These are phyloP conservation scores for Glycine soja DNA, from an alignment of 306 rosid species.

Conservation along the genomic window DNA sequence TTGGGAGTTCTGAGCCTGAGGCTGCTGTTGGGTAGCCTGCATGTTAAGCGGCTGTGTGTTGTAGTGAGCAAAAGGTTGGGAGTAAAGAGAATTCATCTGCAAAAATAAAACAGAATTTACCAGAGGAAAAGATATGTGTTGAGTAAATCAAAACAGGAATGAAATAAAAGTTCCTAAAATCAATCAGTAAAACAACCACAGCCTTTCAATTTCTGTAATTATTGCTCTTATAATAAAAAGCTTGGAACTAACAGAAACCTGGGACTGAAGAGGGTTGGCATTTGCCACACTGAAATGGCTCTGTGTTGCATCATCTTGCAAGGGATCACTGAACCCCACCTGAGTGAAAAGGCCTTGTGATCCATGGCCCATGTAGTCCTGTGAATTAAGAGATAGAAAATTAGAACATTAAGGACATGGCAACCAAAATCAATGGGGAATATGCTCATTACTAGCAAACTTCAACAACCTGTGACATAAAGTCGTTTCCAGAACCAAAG, in stretches of 20 bases:
- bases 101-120: not conserved
- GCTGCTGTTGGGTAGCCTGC: slow-evolving; percentile 85
- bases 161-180: slow-evolving; percentile 25
- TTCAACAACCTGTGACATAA: slow-evolving; percentile 91
- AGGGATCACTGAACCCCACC: slow-evolving; percentile 89
- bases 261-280: slow-evolving; percentile 92
- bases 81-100: slow-evolving; percentile 95
- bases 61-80: slow-evolving; percentile 97
- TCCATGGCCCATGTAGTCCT: slow-evolving; percentile 97
- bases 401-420: slow-evolving; percentile 28
- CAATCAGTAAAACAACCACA: slow-evolving; percentile 8
- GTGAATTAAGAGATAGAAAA: slow-evolving; percentile 35
- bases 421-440: slow-evolving; percentile 2
- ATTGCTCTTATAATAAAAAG: not conserved
- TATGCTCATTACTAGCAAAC: not conserved
- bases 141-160: slow-evolving; percentile 18
- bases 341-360: slow-evolving; percentile 94
- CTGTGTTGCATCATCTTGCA: slow-evolving; percentile 89
- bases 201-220: not conserved
- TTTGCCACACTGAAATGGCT: slow-evolving; percentile 79
- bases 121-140: not conserved
- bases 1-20: slow-evolving; percentile 86
- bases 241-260: slow-evolving; percentile 63
- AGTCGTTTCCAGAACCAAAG: slow-evolving; percentile 93
- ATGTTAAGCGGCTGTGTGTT: slow-evolving; percentile 88